Conservation (phyloP, 352 stramenopile genomes). For the Pythium vanterpoolii region DNA sequence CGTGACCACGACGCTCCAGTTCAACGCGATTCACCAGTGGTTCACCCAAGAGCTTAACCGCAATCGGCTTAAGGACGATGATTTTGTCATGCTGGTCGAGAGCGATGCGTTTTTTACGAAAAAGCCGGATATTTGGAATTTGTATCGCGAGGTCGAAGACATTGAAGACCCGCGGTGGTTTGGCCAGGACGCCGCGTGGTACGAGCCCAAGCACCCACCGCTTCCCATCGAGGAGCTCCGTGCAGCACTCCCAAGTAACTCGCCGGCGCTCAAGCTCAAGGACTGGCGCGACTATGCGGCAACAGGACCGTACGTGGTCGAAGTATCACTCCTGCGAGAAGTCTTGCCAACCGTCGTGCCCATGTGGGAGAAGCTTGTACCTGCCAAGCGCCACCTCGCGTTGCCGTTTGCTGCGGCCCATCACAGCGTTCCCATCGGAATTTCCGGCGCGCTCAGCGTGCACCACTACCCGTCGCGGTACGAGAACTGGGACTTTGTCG, state of each 20-base stretch:
- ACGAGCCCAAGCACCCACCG: constrained; percentile 51
- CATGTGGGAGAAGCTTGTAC: constrained; percentile 48
- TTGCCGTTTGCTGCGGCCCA: constrained; percentile 71
- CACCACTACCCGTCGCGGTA: constrained; percentile 80
- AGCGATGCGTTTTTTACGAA: constrained; percentile 83
- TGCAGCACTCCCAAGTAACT: constrained; percentile 39
- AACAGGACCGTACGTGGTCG: constrained; percentile 68
- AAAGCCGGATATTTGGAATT: constrained; percentile 66
- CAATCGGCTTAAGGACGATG: constrained; percentile 38
- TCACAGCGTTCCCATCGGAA: constrained; percentile 43
- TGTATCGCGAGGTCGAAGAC: constrained; percentile 64
- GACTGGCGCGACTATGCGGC: constrained; percentile 75
- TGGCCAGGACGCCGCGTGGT: constrained; percentile 81
- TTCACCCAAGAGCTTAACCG: constrained; percentile 34
- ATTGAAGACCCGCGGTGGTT: constrained; percentile 45
- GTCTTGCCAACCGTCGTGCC: constrained; percentile 46
- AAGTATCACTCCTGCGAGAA: constrained; percentile 45
- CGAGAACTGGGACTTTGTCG: constrained; percentile 86
- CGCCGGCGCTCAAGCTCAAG: constrained; percentile 33
- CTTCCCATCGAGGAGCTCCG: constrained; percentile 34
- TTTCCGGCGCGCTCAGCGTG: constrained; percentile 69
- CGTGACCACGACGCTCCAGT: constrained; percentile 63
- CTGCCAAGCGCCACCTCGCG: constrained; percentile 57
- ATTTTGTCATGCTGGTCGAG: constrained; percentile 79
- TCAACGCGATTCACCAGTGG: constrained; percentile 51